phyloP scores from a whole-genome alignment of 306 rosid species.

The apple (Malus domestica) region ASM211411v1 NC_041789.1:31417001-31417500 shows the following conservation, averaged over 20 bases:
- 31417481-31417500: no score
- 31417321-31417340: background rate
- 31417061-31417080: conserved; percentile 83
- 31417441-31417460: no score
- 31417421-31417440: background rate
- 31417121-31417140: conserved; percentile 18
- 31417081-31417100: conserved; percentile 69
- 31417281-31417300: background rate
- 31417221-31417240: background rate
- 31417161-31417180: background rate
- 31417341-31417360: background rate
- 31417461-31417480: no score
- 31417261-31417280: background rate
- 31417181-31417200: background rate
- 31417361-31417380: background rate
- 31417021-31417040: background rate
- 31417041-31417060: background rate
- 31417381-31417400: background rate
- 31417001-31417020: background rate
- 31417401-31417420: background rate
- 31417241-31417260: background rate
- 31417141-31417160: background rate
- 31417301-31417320: background rate
- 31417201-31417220: conserved; percentile 11
- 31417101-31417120: conserved; percentile 60